These are phyloP conservation scores for Globisporangium mamillatum DNA, from an alignment of 352 stramenopile genomes.

Conservation along the genomic window DNA sequence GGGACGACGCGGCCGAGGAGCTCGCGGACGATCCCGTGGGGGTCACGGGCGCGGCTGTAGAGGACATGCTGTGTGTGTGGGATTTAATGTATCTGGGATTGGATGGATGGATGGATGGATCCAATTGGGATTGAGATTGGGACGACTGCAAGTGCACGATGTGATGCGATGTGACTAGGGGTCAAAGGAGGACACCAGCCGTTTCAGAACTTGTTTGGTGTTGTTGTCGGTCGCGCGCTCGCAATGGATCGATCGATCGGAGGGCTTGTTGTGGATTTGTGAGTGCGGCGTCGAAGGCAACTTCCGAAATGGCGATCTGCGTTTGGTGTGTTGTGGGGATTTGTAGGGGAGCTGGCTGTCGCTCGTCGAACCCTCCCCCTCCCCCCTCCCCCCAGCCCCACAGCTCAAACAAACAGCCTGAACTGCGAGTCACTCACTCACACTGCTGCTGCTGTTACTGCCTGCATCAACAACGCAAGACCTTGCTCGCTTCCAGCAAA, in stretches of 20 bases:
- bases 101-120: constrained; percentile 1
- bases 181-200: constrained; percentile 5
- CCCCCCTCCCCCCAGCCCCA: neutral
- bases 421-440: constrained; percentile 19
- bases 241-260: constrained; percentile 12
- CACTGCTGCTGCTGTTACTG: constrained; percentile 7
- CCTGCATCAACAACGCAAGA: neutral
- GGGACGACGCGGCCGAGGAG: constrained; percentile 19
- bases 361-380: constrained; percentile 29
- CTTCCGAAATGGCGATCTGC: constrained; percentile 56
- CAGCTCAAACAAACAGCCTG: neutral
- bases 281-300: constrained; percentile 41
- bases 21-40: constrained; percentile 13
- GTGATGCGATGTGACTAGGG: constrained; percentile 11
- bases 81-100: neutral
- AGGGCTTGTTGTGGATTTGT: constrained; percentile 10
- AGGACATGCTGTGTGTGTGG: neutral
- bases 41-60: constrained; percentile 6
- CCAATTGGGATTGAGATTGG: neutral
- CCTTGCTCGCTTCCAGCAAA: constrained; percentile 1
- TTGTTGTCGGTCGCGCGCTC: constrained; percentile 4
- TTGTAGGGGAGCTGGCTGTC: constrained; percentile 30
- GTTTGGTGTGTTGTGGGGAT: neutral
- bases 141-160: constrained; percentile 8
- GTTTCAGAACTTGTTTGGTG: constrained; percentile 10